Percentiles rank a stretch among this genome's conserved stretches.
Evolutionary conservation across 306 rosid species (phyloP).

Genomic region (Herpetospermum pedunculosum): DNA sequence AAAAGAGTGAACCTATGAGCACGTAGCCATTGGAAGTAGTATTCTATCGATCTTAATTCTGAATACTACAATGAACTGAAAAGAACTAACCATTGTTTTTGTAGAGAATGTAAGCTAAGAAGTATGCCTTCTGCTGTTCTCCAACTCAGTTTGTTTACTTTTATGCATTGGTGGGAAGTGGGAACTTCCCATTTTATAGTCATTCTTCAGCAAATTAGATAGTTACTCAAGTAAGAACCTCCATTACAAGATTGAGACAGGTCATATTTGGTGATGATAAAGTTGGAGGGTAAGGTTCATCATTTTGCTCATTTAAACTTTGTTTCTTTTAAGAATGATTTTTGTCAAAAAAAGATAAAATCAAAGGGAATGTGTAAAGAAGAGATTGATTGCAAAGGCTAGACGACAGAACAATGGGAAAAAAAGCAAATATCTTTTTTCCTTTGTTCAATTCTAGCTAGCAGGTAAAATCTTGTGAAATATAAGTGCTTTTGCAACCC

Average conservation of each 20-base stretch:
- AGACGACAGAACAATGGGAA: constrained; percentile 21
- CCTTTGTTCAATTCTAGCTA: constrained; percentile 1
- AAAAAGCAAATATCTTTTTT: constrained; percentile 11
- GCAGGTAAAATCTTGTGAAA: constrained; percentile 15
- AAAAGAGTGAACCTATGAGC: too few species aligned
- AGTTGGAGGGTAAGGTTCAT: constrained; percentile 36
- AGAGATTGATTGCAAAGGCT: constrained; percentile 33
- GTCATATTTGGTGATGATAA: constrained; percentile 18
- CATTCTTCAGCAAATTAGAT: constrained; percentile 11
- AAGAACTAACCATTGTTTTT: constrained; percentile 5
- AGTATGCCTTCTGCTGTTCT: background rate
- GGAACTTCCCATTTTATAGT: constrained; percentile 51
- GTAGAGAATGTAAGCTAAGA: background rate
- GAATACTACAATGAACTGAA: background rate
- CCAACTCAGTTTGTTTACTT: constrained; percentile 16
- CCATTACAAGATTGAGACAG: constrained; percentile 25
- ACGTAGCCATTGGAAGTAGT: constrained; percentile 1
- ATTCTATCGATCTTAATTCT: background rate
- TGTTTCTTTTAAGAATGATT: background rate
- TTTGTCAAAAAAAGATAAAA: background rate
- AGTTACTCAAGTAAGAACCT: constrained; percentile 16
- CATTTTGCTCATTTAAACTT: constrained; percentile 17
- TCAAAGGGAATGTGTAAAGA: constrained; percentile 20
- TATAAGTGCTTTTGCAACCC: constrained; percentile 59
- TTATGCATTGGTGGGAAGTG: constrained; percentile 24